These are phyloP conservation scores for Spiraea crenata DNA, from an alignment of 331 rosid species.

Conservation along the genomic window DNA sequence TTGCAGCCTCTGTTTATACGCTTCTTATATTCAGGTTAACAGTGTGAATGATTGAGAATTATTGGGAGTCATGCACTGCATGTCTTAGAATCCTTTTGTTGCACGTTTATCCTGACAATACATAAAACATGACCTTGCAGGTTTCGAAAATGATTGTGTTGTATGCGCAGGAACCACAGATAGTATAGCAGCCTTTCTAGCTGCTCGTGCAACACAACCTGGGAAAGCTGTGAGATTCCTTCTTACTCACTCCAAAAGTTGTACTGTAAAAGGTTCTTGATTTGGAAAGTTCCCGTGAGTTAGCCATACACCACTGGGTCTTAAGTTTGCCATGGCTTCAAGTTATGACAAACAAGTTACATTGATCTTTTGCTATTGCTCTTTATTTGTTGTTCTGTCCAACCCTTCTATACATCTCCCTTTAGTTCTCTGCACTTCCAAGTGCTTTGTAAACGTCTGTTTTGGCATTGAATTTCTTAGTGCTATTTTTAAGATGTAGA, in stretches of 20 bases:
- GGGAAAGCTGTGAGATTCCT: slow-evolving; percentile 73
- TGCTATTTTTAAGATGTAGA: slow-evolving; percentile 10
- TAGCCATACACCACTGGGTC: neutral
- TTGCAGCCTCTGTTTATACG: neutral
- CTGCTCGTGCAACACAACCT: slow-evolving; percentile 77
- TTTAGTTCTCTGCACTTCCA: neutral
- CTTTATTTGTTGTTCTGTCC: neutral
- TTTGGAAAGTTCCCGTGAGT: neutral
- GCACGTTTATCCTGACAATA: neutral
- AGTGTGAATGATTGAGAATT: neutral
- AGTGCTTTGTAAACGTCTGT: neutral
- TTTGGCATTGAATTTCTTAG: neutral
- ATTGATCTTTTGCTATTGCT: neutral
- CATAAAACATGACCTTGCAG: slow-evolving; percentile 38
- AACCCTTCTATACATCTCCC: neutral
- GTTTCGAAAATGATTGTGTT: slow-evolving; percentile 65
- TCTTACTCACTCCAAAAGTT: slow-evolving; percentile 5
- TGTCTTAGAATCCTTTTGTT: neutral
- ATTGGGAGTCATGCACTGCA: neutral
- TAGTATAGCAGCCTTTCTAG: slow-evolving; percentile 94
- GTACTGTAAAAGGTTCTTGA: neutral
- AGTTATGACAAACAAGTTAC: neutral
- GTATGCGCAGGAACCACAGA: slow-evolving; percentile 95
- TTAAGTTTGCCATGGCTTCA: neutral
- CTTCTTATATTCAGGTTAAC: neutral